phyloP scores from a whole-genome alignment of 345 rosid species.

The Ceriops tagal region DNA sequence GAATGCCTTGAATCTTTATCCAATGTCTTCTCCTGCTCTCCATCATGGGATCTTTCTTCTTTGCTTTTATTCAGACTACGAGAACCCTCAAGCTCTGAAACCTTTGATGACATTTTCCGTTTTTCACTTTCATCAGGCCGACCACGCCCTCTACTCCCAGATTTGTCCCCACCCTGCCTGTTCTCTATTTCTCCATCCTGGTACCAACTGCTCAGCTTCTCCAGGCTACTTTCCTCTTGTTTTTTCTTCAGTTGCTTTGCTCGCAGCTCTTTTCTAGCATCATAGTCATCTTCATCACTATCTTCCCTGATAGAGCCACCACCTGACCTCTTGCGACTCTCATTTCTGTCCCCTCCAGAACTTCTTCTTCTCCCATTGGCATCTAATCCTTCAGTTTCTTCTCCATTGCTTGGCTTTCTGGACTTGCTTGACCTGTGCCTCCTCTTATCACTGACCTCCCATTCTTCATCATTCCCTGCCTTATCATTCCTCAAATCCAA shows the following conservation, averaged over 20 bases:
- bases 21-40: slow-evolving; percentile 42
- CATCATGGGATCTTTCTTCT: slow-evolving; percentile 60
- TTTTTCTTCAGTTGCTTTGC: slow-evolving; percentile 65
- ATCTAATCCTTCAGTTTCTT: slow-evolving; percentile 52
- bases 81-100: slow-evolving; percentile 55
- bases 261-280: slow-evolving; percentile 41
- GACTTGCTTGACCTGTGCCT: slow-evolving; percentile 62
- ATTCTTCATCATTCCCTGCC: slow-evolving; percentile 52
- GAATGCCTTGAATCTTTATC: slow-evolving; percentile 61
- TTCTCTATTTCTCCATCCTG: slow-evolving; percentile 82
- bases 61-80: slow-evolving; percentile 54
- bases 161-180: slow-evolving; percentile 60
- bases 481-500: slow-evolving; percentile 42
- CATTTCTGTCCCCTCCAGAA: slow-evolving; percentile 52
- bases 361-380: slow-evolving; percentile 51
- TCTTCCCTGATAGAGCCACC: slow-evolving; percentile 43
- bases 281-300: slow-evolving; percentile 71
- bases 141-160: slow-evolving; percentile 42
- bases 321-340: slow-evolving; percentile 58
- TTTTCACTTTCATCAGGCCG: slow-evolving; percentile 53
- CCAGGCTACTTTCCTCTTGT: slow-evolving; percentile 89
- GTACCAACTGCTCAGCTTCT: slow-evolving; percentile 80
- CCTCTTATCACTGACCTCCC: slow-evolving; percentile 56
- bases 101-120: slow-evolving; percentile 49
- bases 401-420: slow-evolving; percentile 50